Base-by-base conservation (phyloP, 495 filamentous ascomycete genomes). In the Hyaloscypha finlandica region DNA sequence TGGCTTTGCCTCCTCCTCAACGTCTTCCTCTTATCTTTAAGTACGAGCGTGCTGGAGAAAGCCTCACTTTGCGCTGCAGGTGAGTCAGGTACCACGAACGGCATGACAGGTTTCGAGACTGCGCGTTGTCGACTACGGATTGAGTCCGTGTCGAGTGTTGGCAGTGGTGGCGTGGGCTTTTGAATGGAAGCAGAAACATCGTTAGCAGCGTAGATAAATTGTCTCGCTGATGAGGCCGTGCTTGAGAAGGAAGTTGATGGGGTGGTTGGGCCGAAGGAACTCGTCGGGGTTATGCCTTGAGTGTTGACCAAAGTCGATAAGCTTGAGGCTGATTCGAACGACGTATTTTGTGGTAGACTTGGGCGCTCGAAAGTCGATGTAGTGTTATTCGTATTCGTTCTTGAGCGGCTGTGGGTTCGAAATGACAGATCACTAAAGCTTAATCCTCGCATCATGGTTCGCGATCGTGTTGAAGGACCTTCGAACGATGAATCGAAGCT, bases 41-140 rank as follows among this genome's bases (percentile, higher is more conserved):
- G 8, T 9, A 29, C 22, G 20, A 56, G 1, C 3, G 20, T 25
- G 29, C 53, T 56, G 8, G 22, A 9, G 53, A 56, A 56, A 19
- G 22, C 53, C 16, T 56, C 53, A 56, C 29, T 20, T 58, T 42
- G 62, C 16, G 62, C 62, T 57, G 62, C 62, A 55, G 20, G 52
- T 30, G n/a, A 53, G 20, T n/a, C 33, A 2, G 31, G 30, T 29
- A 16, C 52, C 20, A 19, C 20, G 20, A 56, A 56, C 6, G 19
- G 53, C 9, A 56, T 56, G 0, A 56, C 53, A 6, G 53, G 53
- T 12, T 6, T 25, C 3, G 53, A 30, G 20, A 56, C 29, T 6
- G 53, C 3, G 8, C 53, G 29, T 25, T 31, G 53, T 4, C 5
- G 56, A 33, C 56, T 9, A 3, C 11, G 11, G 16, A 48, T 48